Evolutionary conservation across 495 filamentous ascomycete species (phyloP).

Genomic region (Aspergillus saccharolyticus): DNA sequence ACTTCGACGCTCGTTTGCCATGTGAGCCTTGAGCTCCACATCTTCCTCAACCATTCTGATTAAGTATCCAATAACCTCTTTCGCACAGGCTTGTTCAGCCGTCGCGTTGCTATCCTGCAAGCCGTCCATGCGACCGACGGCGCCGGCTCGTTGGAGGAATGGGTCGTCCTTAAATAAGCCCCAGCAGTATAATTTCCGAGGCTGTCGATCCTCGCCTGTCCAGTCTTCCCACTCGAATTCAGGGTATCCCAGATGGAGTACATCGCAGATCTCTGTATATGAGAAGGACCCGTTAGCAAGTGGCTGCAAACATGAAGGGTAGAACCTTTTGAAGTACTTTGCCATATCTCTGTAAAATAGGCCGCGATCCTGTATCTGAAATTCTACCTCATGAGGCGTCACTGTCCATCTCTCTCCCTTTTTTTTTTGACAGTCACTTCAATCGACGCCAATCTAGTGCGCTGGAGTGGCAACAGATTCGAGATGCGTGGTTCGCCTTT

Average conservation of each 20-base stretch:
- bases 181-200: constrained; percentile 14
- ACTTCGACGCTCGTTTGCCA: not conserved
- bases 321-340: constrained; percentile 17
- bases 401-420: constrained; percentile 17
- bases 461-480: constrained; percentile 22
- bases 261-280: constrained; percentile 22
- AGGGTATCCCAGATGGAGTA: constrained; percentile 20
- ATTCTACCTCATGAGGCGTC: constrained; percentile 10
- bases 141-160: constrained; percentile 31
- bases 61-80: constrained; percentile 23
- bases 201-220: constrained; percentile 12
- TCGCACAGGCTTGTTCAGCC: constrained; percentile 22
- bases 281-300: not conserved
- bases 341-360: constrained; percentile 9
- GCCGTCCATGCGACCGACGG: constrained; percentile 16
- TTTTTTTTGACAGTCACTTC: constrained; percentile 1
- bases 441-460: constrained; percentile 17
- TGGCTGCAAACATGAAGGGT: not conserved
- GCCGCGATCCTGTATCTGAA: constrained; percentile 3
- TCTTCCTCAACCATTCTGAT: constrained; percentile 30
- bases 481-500: constrained; percentile 9
- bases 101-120: not conserved
- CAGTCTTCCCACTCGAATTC: constrained; percentile 13
- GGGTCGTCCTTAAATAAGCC: constrained; percentile 24
- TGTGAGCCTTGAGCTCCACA: constrained; percentile 5